phyloP scores from a whole-genome alignment of 2,329 filamentous ascomycete genomes.

The Penicillium sclerotigenum region DNA sequence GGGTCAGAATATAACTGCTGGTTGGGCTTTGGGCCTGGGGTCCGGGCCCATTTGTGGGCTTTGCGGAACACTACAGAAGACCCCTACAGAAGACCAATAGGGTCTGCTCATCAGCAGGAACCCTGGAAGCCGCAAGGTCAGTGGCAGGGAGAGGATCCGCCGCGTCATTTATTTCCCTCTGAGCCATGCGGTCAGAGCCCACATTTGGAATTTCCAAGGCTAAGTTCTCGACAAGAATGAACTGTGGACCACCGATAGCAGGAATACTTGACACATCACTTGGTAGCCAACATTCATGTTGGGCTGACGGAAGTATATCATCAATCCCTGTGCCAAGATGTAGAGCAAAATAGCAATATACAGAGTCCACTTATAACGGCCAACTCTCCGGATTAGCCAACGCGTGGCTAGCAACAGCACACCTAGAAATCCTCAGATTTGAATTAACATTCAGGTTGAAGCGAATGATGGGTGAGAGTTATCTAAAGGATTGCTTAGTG shows the following conservation, averaged over 20 bases:
- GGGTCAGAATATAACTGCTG: too few species aligned
- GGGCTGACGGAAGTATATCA: slow-evolving; percentile 54
- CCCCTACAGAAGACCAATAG: too few species aligned
- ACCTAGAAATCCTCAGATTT: too few species aligned
- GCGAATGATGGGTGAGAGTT: too few species aligned
- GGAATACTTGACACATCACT: slow-evolving; percentile 58
- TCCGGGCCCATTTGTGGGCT: too few species aligned
- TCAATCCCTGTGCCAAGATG: slow-evolving; percentile 54
- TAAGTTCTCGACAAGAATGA: slow-evolving; percentile 52
- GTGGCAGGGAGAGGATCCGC: not conserved
- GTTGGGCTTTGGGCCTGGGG: too few species aligned
- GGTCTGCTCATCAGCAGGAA: too few species aligned
- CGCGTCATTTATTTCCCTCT: not conserved
- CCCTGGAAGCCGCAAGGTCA: not conserved
- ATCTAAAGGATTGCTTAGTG: too few species aligned
- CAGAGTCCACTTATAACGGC: slow-evolving; percentile 54
- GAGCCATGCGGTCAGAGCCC: not conserved
- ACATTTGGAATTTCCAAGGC: not conserved
- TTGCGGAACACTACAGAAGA: too few species aligned
- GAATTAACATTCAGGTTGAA: too few species aligned
- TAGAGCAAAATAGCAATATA: slow-evolving; percentile 54
- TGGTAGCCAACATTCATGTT: slow-evolving; percentile 52
- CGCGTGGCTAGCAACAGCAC: slow-evolving; percentile 26
- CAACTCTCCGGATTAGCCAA: slow-evolving; percentile 17
- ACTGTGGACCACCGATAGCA: slow-evolving; percentile 54